Evolutionary conservation across 805 yeast species (phyloP).

Genomic region (Ogataea corticis): DNA sequence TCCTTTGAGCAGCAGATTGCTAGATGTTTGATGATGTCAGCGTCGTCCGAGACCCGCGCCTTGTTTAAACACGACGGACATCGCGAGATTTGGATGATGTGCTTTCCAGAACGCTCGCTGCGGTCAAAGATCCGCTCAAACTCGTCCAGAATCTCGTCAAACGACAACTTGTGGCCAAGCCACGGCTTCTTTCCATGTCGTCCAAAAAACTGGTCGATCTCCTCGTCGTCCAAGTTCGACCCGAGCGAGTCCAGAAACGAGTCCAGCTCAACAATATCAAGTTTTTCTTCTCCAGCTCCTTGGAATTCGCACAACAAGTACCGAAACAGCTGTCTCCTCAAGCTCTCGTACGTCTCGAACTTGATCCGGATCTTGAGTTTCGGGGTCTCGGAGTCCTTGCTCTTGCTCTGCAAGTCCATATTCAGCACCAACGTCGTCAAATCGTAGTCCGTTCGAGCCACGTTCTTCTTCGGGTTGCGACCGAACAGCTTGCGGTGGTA

Average conservation of each 20-base stretch:
- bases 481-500: constrained; percentile 23
- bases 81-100: constrained; percentile 58
- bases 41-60: constrained; percentile 55
- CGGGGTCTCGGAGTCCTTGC: constrained; percentile 44
- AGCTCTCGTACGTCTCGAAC: constrained; percentile 62
- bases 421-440: constrained; percentile 43
- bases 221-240: constrained; percentile 52
- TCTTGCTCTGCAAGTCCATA: constrained; percentile 29
- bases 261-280: constrained; percentile 61
- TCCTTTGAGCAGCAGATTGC: constrained; percentile 83
- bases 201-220: constrained; percentile 54
- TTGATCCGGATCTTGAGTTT: constrained; percentile 58
- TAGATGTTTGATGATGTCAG: constrained; percentile 80
- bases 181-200: constrained; percentile 46
- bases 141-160: constrained; percentile 46
- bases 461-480: constrained; percentile 33
- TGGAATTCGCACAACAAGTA: constrained; percentile 50
- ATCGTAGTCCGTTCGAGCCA: constrained; percentile 38
- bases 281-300: constrained; percentile 45
- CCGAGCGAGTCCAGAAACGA: constrained; percentile 68
- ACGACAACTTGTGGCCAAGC: constrained; percentile 52
- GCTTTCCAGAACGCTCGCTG: constrained; percentile 19
- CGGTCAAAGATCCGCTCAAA: constrained; percentile 44
- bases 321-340: constrained; percentile 72
- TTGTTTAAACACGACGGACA: constrained; percentile 80